Evolutionary conservation across 257 asterid species (phyloP), one percentile per base, ranked within the genome.

Genomic region (Nicotiana obtusifolia): DNA sequence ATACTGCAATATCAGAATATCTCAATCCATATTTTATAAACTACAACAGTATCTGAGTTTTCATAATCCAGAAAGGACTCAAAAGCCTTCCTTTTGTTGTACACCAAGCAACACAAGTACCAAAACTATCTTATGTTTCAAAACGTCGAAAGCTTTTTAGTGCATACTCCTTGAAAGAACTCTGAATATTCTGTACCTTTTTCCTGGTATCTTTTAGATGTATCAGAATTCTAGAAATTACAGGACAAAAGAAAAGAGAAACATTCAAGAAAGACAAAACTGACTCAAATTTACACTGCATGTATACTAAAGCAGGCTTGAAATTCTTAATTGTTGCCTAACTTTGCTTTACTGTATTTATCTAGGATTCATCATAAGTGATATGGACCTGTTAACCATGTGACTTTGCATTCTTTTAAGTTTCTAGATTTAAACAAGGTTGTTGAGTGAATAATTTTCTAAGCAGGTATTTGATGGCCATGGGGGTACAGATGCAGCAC

Each of bases 381-480:
- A 73, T 73, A 24, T 47, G 61, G 15, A 73, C 24, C 0, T 75
- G 26, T 56, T 1, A 56, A 56, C 0, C 62, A 16, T 17, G 62
- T 56, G n/a, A n/a, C n/a, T 56, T 16, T 56, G 44, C 52, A 24
- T 49, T 75, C 62, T 47, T 75, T 75, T 75, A 22, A n/a, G 24
- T 47, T 26, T 47, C 61, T 47, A 19, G 7, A 71, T 44, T 44
- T 69, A 0, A 22, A 3, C 8, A 17, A 19, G 47, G 14, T 71
- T 35, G 59, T 14, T 47, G 26, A 24, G 37, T 75, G 59, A 24
- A 49, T 24, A 14, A 49, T 4, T 13, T 75, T 33, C 37, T 81
- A 64, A 15, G 79, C 90, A 95, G 99, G 99, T 95, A 62, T 95
- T 95, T 90, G 99, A 95, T 85, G 99, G 99, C 33, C 99, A 95